Percentiles rank a stretch among this genome's conserved stretches.
Evolutionary conservation across 495 filamentous ascomycete species (phyloP).

Genomic region (Trichoderma reesei): DNA sequence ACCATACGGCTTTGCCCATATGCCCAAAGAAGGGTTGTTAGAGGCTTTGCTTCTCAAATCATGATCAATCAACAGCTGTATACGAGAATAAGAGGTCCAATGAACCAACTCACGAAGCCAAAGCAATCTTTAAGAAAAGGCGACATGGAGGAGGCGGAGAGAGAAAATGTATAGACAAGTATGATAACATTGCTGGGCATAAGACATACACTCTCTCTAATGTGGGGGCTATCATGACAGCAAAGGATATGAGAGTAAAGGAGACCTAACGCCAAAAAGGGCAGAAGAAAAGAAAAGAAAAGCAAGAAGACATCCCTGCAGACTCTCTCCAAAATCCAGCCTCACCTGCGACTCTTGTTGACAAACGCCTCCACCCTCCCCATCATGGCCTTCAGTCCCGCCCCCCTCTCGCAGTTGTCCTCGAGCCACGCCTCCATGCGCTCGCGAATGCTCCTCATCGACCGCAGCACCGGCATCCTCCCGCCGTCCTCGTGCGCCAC

Average conservation of each 20-base stretch:
- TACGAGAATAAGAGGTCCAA: too few relatives aligned
- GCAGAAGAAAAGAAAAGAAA: slow-evolving; percentile 12
- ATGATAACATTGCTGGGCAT: too few relatives aligned
- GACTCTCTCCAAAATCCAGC: neutral
- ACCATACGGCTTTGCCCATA: too few relatives aligned
- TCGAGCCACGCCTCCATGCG: slow-evolving; percentile 81
- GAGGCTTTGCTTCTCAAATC: too few relatives aligned
- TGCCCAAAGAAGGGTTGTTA: too few relatives aligned
- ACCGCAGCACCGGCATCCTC: slow-evolving; percentile 55
- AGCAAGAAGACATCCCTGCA: neutral
- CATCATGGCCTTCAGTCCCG: slow-evolving; percentile 61
- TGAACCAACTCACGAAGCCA: too few relatives aligned
- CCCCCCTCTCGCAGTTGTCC: slow-evolving; percentile 70
- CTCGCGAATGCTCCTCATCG: slow-evolving; percentile 56
- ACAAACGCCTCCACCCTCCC: slow-evolving; percentile 54
- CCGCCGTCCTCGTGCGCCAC: slow-evolving; percentile 49
- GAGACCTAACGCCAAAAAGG: neutral
- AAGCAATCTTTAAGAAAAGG: too few relatives aligned
- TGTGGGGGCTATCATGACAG: too few relatives aligned
- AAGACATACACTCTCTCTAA: too few relatives aligned
- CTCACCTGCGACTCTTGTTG: slow-evolving; percentile 18
- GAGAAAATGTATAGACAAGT: too few relatives aligned
- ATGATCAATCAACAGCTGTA: too few relatives aligned
- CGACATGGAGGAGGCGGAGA: too few relatives aligned
- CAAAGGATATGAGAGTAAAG: neutral